Evolutionary conservation across 768 basidiomycete species (phyloP), one percentile per base, ranked within the genome.

Genomic region (Roridomyces roridus): DNA sequence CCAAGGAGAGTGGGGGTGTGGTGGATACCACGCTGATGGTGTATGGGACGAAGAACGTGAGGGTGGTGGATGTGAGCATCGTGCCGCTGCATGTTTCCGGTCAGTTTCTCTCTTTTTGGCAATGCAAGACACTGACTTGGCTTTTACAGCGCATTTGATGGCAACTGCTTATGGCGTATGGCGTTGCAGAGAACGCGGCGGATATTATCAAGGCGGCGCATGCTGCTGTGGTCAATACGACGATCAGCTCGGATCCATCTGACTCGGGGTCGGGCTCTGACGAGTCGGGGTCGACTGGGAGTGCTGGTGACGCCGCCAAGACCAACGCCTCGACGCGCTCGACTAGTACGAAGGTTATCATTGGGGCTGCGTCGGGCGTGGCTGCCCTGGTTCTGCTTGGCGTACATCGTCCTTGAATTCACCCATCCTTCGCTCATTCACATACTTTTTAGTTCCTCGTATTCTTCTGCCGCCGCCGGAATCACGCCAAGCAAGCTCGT

Each of bases 1-100:
- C 51, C 43, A 46, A 47, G 1, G 37, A 7, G 31, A 18, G 12
- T 15, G 51, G 59, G 34, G 68, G 81, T 44, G 79, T 80, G 28
- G 78, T 82, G 55, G 75, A 78, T 51, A 72, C 73, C 40, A 68
- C 68, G 18, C 56, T 78, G 20, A 63, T 69, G 18, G 80, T 83
- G 1, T 76, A 82, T 64, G 81, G 80, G 31, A 72, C 77, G n/a
- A 48, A 63, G 53, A 80, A 80, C 61, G 55, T 83, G 41, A 72
- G 80, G 36, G 76, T 76, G 18, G 68, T 70, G 51, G 72, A 72
- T 41, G 62, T 65, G 31, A 57, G 54, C 18, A 35, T 67, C 21
- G 44, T 60, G 21, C 66, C 66, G 31, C 23, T 66, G 29, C 43
- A 44, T 15, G 23, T 60, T 6, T 44, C 59, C 14, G 62, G 60